A percentile compares a stretch with the other conserved stretches of the same genome.
Evolutionary conservation across 306 rosid genomes (phyloP).

Genomic region (Gastrolobium villosum): DNA sequence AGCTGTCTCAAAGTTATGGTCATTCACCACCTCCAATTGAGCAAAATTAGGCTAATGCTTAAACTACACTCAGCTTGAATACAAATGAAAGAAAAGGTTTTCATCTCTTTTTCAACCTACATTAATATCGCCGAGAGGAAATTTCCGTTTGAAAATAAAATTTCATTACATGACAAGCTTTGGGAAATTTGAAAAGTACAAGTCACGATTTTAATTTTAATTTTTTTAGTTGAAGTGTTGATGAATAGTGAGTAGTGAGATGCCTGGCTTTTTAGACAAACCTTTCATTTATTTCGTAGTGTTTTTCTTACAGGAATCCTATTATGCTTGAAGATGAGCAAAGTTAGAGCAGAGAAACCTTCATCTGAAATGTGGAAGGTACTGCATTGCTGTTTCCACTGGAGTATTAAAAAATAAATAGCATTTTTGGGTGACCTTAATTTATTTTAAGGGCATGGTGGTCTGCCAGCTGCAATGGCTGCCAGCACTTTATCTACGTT

Average conservation of each 20-base stretch:
- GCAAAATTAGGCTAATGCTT: conserved; percentile 1
- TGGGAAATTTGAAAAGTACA: conserved; percentile 7
- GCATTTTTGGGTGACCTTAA: conserved; percentile 30
- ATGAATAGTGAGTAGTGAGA: conserved; percentile 21
- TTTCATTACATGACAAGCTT: neutral
- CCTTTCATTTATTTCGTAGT: conserved; percentile 17
- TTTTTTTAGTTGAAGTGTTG: neutral
- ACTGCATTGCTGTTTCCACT: conserved; percentile 38
- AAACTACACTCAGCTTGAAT: neutral
- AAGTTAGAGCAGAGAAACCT: conserved; percentile 89
- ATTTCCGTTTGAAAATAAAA: conserved; percentile 6
- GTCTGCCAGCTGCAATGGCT: conserved; percentile 36
- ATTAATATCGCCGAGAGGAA: conserved; percentile 15
- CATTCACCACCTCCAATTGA: neutral
- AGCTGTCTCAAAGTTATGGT: conserved; percentile 6
- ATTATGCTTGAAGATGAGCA: conserved; percentile 87
- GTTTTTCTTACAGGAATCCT: conserved; percentile 66
- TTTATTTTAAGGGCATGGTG: conserved; percentile 2
- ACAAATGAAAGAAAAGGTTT: conserved; percentile 15
- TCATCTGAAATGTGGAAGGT: conserved; percentile 94
- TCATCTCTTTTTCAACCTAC: neutral
- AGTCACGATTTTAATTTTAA: neutral
- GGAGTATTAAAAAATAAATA: conserved; percentile 10
- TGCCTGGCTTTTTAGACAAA: conserved; percentile 30
- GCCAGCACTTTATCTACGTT: conserved; percentile 26